Percentiles rank a stretch among this genome's conserved stretches.
Conservation (phyloP, 495 filamentous ascomycete genomes). For the Aspergillus coremiiformis region DNA sequence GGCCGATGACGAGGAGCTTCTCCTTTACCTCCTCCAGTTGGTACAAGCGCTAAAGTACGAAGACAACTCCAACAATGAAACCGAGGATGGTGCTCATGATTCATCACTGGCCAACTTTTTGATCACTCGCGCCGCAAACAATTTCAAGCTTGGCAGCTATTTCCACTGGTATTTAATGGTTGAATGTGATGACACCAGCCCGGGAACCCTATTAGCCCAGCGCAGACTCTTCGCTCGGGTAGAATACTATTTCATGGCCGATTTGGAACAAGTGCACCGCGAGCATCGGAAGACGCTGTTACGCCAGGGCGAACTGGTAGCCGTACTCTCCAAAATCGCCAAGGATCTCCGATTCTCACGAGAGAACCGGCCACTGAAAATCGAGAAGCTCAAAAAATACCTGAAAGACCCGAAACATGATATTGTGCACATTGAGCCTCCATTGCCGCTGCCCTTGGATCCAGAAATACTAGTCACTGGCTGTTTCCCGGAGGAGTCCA, state of each 20-base stretch:
- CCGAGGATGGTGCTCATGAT: slow-evolving; percentile 60
- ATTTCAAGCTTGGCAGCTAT: slow-evolving; percentile 86
- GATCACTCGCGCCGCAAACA: slow-evolving; percentile 74
- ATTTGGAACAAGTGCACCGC: slow-evolving; percentile 52
- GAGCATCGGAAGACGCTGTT: slow-evolving; percentile 68
- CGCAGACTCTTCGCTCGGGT: slow-evolving; percentile 83
- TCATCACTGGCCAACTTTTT: slow-evolving; percentile 88
- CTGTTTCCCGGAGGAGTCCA: slow-evolving; percentile 73
- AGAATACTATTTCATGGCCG: slow-evolving; percentile 90
- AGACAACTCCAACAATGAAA: slow-evolving; percentile 52
- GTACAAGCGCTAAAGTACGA: slow-evolving; percentile 98
- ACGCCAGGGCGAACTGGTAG: slow-evolving; percentile 83
- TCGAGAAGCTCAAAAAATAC: slow-evolving; percentile 72
- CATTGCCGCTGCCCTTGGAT: slow-evolving; percentile 82
- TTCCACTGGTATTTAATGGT: slow-evolving; percentile 99
- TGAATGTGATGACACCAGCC: slow-evolving; percentile 78
- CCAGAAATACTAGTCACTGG: slow-evolving; percentile 72
- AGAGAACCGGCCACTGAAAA: slow-evolving; percentile 68
- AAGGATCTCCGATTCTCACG: slow-evolving; percentile 80
- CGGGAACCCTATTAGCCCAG: slow-evolving; percentile 60
- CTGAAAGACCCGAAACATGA: slow-evolving; percentile 88
- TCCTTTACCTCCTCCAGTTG: slow-evolving; percentile 87
- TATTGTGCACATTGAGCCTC: slow-evolving; percentile 70
- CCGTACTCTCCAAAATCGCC: slow-evolving; percentile 79
- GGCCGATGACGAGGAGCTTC: slow-evolving; percentile 86